These are phyloP conservation scores for Suhomyces guaymorum DNA, from an alignment of 1,139 yeast species.

Conservation along the genomic window DNA sequence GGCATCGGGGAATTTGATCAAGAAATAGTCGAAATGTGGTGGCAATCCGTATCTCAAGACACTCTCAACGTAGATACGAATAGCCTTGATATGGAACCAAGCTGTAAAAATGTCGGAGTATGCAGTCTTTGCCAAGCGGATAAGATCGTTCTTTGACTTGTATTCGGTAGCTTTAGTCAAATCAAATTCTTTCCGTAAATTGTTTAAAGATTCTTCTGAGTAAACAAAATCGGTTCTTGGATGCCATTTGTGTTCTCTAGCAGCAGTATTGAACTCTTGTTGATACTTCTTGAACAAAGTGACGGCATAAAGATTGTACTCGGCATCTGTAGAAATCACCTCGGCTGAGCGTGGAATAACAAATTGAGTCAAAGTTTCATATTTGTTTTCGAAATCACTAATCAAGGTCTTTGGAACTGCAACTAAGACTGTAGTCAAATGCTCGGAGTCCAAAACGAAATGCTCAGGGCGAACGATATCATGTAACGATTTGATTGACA, in stretches of 20 bases:
- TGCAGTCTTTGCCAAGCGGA: slow-evolving; percentile 83
- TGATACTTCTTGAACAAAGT: slow-evolving; percentile 82
- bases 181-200: slow-evolving; percentile 75
- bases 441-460: slow-evolving; percentile 82
- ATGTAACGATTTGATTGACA: slow-evolving; percentile 86
- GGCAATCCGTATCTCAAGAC: slow-evolving; percentile 96
- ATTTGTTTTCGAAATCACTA: slow-evolving; percentile 60
- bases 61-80: slow-evolving; percentile 57
- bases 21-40: slow-evolving; percentile 76
- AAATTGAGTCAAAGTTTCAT: slow-evolving; percentile 76
- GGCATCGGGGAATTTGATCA: slow-evolving; percentile 45
- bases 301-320: slow-evolving; percentile 71
- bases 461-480: slow-evolving; percentile 84
- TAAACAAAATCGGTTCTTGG: slow-evolving; percentile 88
- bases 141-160: slow-evolving; percentile 72
- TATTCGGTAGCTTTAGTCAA: slow-evolving; percentile 73
- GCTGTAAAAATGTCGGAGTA: slow-evolving; percentile 79
- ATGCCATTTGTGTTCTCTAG: slow-evolving; percentile 86
- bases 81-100: slow-evolving; percentile 83
- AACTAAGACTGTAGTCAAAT: slow-evolving; percentile 75
- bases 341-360: slow-evolving; percentile 91
- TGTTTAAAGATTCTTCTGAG: slow-evolving; percentile 73
- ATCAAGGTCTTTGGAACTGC: slow-evolving; percentile 78
- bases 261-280: slow-evolving; percentile 64
- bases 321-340: slow-evolving; percentile 68